A percentile compares a stretch with the other conserved stretches of the same genome.
These are phyloP conservation scores for Favolaschia claudopus DNA, from an alignment of 768 basidiomycete species.

Conservation along the genomic window DNA sequence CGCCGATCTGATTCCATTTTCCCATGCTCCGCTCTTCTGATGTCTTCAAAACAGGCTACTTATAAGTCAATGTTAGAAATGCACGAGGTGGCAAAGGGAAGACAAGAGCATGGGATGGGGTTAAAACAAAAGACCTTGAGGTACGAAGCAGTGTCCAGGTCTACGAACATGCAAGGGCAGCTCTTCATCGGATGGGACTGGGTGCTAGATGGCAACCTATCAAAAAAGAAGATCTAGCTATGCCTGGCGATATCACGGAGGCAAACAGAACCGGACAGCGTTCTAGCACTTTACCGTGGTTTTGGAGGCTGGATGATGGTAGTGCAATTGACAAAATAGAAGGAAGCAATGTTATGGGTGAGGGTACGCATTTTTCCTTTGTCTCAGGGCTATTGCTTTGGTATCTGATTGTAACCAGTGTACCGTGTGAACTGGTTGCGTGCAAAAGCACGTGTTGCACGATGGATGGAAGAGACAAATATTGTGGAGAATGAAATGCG, in stretches of 20 bases:
- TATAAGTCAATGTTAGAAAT: constrained; percentile 1
- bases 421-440: constrained; percentile 27
- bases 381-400: neutral
- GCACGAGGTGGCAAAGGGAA: constrained; percentile 1
- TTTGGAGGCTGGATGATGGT: neutral
- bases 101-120: neutral
- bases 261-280: constrained; percentile 3
- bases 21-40: too few species aligned
- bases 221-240: neutral
- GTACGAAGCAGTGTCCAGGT: neutral
- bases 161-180: neutral
- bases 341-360: constrained; percentile 6
- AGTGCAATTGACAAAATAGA: neutral
- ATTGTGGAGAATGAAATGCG: constrained; percentile 29
- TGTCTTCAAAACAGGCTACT: too few species aligned
- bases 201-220: neutral
- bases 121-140: neutral
- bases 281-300: neutral
- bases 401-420: constrained; percentile 1
- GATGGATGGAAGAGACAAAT: constrained; percentile 30
- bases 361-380: constrained; percentile 10
- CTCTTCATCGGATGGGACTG: neutral
- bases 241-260: neutral
- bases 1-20: too few species aligned
- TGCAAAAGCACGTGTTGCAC: constrained; percentile 19